These are phyloP conservation scores for Hericium erinaceus DNA, from an alignment of 768 basidiomycete genomes.

Conservation along the genomic window DNA sequence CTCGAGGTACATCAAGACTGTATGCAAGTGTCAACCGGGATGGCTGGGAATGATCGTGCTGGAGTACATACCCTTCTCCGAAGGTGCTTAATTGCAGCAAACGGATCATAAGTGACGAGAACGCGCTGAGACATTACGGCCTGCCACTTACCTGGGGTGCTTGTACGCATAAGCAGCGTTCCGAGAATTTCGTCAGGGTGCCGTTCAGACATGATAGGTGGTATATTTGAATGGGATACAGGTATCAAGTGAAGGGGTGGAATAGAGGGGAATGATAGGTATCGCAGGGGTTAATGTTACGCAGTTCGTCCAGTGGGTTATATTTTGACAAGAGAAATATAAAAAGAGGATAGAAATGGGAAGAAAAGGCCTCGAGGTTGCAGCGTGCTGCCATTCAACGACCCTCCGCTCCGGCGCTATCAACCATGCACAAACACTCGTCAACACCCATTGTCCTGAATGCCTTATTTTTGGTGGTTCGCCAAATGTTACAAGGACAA, in stretches of 20 bases:
- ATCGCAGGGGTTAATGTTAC: not conserved
- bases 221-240: not conserved
- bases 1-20: slow-evolving; percentile 14
- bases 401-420: not conserved
- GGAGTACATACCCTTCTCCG: slow-evolving; percentile 12
- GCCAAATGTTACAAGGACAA: not conserved
- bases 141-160: slow-evolving; percentile 11
- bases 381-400: not conserved
- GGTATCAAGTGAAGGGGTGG: not conserved
- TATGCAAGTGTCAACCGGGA: not conserved
- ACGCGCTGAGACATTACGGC: not conserved
- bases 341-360: not conserved
- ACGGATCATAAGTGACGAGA: not conserved
- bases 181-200: slow-evolving; percentile 10
- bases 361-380: not conserved
- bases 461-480: not conserved
- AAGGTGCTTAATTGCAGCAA: slow-evolving; percentile 8
- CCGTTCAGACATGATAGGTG: slow-evolving; percentile 5
- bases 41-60: too few relatives aligned
- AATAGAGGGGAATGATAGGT: not conserved
- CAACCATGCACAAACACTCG: not conserved
- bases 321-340: not conserved
- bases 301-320: not conserved
- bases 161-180: slow-evolving; percentile 14
- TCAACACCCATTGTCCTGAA: not conserved